Evolutionary conservation across 805 yeast genomes (phyloP), one percentile per base, ranked within the genome.

Genomic region (Lachancea nothofagi): DNA sequence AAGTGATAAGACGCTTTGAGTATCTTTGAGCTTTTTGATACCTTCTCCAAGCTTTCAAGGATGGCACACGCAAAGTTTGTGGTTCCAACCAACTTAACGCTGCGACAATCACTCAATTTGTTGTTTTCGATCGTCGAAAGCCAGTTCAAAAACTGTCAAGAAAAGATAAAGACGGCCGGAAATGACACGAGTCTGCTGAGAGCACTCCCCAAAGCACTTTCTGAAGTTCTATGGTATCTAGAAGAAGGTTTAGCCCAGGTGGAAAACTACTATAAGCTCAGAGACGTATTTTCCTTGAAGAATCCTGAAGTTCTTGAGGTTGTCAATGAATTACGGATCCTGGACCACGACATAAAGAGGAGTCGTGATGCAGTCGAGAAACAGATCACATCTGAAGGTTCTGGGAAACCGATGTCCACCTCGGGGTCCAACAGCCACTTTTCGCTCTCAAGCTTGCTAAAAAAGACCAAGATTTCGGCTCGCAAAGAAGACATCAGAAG

Each of bases 21-120:
- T n/a, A n/a, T n/a, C n/a, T n/a, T n/a, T n/a, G n/a, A n/a, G 28
- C 28, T 25, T 25, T 14, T 7, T n/a, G 14, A 14, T n/a, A 25
- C 12, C 28, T 7, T 25, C 13, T n/a, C 28, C 14, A n/a, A 25
- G 13, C 14, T 13, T 23, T 17, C 7, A 15, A 26, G 20, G 18
- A 56, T 53, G 57, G 38, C 53, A 9, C 45, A 45, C 31, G 58
- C 51, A 12, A 55, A 53, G 38, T 59, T 59, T 35, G 28, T 39
- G 14, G 44, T 61, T 14, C 65, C 64, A 12, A 44, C 47, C 8
- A 51, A 55, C 37, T 49, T 58, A 20, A 57, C 60, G 9, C 36
- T 59, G n/a, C 20, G 39, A 0, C 64, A 61, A 36, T 46, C 61
- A 3, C 41, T 61, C 19, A 54, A 55, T 22, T 42, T 61, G 17